Evolutionary conservation across 805 yeast species (phyloP), one percentile per base, ranked within the genome.

Genomic region (Candida golubevii): DNA sequence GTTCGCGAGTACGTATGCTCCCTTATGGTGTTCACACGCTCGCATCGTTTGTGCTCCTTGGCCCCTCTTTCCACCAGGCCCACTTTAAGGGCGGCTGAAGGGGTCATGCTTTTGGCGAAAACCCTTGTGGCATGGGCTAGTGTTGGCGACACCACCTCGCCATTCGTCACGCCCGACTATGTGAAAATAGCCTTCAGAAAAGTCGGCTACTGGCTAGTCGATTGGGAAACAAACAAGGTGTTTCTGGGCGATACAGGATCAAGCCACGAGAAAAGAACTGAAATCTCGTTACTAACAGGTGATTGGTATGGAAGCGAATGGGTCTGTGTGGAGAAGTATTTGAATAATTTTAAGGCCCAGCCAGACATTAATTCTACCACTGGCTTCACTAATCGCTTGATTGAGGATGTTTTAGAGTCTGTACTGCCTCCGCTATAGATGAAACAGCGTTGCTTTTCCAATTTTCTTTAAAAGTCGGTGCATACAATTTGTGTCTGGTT

Each of bases 261-360:
- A n/a, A 18, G 33, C 8, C 58, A 55, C n/a, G 49, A 50, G 23
- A 56, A 59, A 18, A 45, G 58, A 26, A 33, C 61, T 8, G 65
- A 65, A 36, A 55, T 69, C 13, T 57, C 57, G 38, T 63, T 68
- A 51, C 55, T 71, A 11, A 61, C 69, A 1, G 76, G 72, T 2
- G 74, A 67, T 44, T 71, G 75, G 75, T 68, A 65, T 41, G 76
- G 73, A 3, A 61, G 72, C 35, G 74, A 69, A 33, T 68, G 69
- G 65, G 44, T 50, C 6, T 58, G 57, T 37, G 72, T 63, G 7
- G 52, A 58, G 44, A 47, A 53, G 35, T 71, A 62, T 46, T 37
- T 71, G 35, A 46, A 52, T 13, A 46, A 48, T 32, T 51, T 56
- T 33, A 45, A 46, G 28, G 51, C 63, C 8, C 39, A 35, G 27